Conservation (phyloP, 2,329 filamentous ascomycete species). For the Pyricularia pennisetigena region DNA sequence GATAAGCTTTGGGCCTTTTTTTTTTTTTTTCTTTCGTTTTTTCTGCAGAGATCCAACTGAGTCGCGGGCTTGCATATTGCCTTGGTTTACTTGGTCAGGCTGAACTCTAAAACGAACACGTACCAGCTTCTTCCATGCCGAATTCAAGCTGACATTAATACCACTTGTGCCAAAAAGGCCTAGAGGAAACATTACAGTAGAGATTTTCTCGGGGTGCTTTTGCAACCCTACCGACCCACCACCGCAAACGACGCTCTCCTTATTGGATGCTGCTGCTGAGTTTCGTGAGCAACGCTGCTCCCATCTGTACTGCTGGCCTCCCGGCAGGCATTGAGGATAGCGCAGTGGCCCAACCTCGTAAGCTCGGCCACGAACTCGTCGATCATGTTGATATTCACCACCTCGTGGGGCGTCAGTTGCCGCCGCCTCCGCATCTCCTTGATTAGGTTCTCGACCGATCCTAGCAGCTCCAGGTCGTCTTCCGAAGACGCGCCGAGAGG, state of each 20-base stretch:
- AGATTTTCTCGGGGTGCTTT: not conserved
- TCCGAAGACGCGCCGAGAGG: slow-evolving; percentile 31
- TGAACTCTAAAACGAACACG: not conserved
- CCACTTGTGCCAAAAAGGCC: not conserved
- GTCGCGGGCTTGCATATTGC: not conserved
- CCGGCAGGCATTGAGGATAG: slow-evolving; percentile 15
- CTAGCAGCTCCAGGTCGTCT: slow-evolving; percentile 35
- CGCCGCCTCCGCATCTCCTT: slow-evolving; percentile 20
- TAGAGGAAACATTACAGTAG: not conserved
- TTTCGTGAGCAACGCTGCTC: not conserved
- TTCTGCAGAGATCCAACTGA: not conserved
- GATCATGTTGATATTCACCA: slow-evolving; percentile 8
- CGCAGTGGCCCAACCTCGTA: slow-evolving; percentile 8
- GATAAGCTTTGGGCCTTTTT: not conserved
- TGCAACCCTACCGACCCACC: not conserved
- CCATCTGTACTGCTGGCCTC: not conserved
- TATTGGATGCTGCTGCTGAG: not conserved
- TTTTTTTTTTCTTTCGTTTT: too few relatives aligned
- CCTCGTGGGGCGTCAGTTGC: slow-evolving; percentile 2
- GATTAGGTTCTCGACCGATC: slow-evolving; percentile 30
- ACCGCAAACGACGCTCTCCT: not conserved
- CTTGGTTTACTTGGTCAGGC: not conserved
- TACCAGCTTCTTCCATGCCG: not conserved
- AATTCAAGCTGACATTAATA: not conserved
- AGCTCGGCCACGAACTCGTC: slow-evolving; percentile 11